Percentiles rank a stretch among this genome's conserved stretches.
Evolutionary conservation across 208 protist species (phyloP).

Genomic region (Porcisia hertigi): DNA sequence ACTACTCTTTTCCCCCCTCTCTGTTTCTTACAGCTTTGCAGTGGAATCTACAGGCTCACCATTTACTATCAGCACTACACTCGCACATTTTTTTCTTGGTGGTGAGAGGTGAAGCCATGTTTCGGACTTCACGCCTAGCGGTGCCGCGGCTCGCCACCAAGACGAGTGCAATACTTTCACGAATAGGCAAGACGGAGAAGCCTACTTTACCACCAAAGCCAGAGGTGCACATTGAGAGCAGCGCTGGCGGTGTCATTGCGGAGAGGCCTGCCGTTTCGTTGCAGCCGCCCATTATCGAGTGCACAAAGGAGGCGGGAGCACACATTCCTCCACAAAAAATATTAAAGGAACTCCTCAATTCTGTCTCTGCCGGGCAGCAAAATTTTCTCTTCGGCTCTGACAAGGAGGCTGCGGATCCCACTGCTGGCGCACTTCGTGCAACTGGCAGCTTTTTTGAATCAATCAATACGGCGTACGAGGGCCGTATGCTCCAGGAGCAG

Average conservation of each 20-base stretch:
- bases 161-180: slow-evolving; percentile 8
- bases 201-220: background rate
- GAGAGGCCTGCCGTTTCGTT: background rate
- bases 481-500: slow-evolving; percentile 36
- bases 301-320: background rate
- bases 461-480: slow-evolving; percentile 40
- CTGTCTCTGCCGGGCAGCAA: slow-evolving; percentile 26
- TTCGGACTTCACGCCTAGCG: slow-evolving; percentile 1
- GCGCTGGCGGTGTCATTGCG: background rate
- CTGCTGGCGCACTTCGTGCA: slow-evolving; percentile 15
- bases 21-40: slow-evolving; percentile 1
- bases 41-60: background rate
- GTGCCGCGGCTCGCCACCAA: slow-evolving; percentile 10
- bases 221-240: background rate
- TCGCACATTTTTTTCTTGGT: background rate
- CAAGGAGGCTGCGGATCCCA: slow-evolving; percentile 16
- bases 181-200: background rate
- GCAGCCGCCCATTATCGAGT: slow-evolving; percentile 3
- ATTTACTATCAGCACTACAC: background rate
- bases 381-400: slow-evolving; percentile 28
- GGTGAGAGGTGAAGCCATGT: slow-evolving; percentile 7
- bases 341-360: slow-evolving; percentile 27
- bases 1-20: background rate
- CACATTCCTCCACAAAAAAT: slow-evolving; percentile 25
- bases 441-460: slow-evolving; percentile 43